phyloP scores from a whole-genome alignment of 164 flowering plant species.

The Magnolia kwangsiensis region DNA sequence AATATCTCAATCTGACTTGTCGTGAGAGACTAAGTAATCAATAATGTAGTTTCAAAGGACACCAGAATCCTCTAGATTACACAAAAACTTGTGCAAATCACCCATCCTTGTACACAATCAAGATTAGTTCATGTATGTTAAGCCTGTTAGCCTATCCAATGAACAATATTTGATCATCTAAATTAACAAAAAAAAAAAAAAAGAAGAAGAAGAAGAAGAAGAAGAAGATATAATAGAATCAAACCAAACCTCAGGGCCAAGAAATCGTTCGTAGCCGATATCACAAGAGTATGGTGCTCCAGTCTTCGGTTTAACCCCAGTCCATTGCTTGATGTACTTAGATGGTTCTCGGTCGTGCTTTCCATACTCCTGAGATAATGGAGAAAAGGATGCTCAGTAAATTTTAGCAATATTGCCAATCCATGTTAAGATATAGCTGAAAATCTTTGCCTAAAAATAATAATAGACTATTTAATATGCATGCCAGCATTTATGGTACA shows the following conservation, averaged over 20 bases:
- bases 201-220: background rate
- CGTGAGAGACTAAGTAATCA: background rate
- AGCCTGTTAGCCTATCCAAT: background rate
- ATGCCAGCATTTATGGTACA: too few relatives aligned
- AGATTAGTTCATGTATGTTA: background rate
- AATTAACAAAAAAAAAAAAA: background rate
- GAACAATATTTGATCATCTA: background rate
- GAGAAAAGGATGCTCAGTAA: background rate
- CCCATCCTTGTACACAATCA: background rate
- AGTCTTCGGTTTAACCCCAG: slow-evolving; percentile 94
- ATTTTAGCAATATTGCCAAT: background rate
- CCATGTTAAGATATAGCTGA: background rate
- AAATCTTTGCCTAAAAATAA: background rate
- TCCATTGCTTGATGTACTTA: slow-evolving; percentile 92
- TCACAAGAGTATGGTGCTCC: slow-evolving; percentile 99
- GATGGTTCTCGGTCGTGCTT: slow-evolving; percentile 95
- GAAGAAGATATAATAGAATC: background rate
- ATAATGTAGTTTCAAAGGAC: background rate
- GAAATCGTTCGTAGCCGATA: slow-evolving; percentile 94
- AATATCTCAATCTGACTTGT: background rate
- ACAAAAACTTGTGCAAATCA: background rate
- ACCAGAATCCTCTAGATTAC: background rate
- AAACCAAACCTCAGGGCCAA: slow-evolving; percentile 94
- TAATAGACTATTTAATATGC: too few relatives aligned
- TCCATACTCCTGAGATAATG: slow-evolving; percentile 69